These are phyloP conservation scores for Solanum paucissectum DNA, from an alignment of 257 asterid species.

Conservation along the genomic window DNA sequence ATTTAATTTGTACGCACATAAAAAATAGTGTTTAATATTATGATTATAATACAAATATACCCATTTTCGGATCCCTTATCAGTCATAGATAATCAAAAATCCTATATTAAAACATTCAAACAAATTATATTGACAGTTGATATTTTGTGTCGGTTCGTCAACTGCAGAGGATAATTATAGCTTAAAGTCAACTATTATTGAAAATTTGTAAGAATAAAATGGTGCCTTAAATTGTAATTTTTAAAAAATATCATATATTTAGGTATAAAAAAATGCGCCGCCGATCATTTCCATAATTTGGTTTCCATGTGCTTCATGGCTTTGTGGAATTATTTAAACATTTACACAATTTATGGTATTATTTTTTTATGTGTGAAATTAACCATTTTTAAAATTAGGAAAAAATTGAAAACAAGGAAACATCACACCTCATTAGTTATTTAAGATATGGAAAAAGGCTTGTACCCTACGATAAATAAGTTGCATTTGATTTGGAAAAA, in stretches of 20 bases:
- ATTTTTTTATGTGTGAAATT: not conserved
- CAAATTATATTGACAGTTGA: not conserved
- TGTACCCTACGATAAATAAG: not conserved
- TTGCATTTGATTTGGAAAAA: not conserved
- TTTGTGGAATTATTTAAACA: not conserved
- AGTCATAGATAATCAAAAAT: not conserved
- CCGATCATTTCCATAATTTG: not conserved
- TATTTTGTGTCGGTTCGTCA: not conserved
- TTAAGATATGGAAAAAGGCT: not conserved
- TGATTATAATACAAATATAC: not conserved
- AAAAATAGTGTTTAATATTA: not conserved
- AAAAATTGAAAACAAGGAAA: not conserved
- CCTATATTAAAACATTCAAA: not conserved
- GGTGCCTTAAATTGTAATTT: not conserved
- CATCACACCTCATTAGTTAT: not conserved
- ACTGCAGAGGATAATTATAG: not conserved
- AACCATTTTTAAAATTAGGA: not conserved
- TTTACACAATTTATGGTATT: not conserved
- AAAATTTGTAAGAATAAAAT: not conserved
- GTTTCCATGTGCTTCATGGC: conserved; percentile 8
- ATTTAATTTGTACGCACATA: too few species aligned
- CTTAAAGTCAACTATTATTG: not conserved
- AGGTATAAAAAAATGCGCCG: not conserved
- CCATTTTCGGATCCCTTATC: not conserved
- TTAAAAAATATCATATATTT: not conserved